Evolutionary conservation across 208 protist genomes (phyloP), one percentile per base, ranked within the genome.

Genomic region (Novymonas esmeraldas): DNA sequence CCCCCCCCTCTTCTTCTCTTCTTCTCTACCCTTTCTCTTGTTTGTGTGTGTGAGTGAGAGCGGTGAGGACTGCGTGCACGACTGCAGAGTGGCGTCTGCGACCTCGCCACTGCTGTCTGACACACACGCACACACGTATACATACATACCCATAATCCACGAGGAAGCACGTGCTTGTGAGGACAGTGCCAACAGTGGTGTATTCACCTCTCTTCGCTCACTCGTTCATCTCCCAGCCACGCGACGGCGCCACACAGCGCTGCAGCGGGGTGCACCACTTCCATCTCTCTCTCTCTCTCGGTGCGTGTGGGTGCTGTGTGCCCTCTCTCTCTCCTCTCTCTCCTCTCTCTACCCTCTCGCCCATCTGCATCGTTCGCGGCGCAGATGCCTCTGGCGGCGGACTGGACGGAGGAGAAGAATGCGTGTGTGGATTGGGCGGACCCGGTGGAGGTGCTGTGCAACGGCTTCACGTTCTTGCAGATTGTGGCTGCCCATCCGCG

Each of bases 381-480:
- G 55, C 38, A 46, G 36, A 73, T 79, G 58, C 72, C 77, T 24
- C 52, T 85, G 24, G 65, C 74, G 10, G 67, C 62, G 16, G 65
- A 81, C 22, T 96, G 90, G 88, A 82, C 67, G 7, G 77, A 82
- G 55, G 90, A 90, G 55, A 92, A 94, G 70, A 90, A 79, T 56
- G 85, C 86, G 22, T 76, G 79, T 68, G 79, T 96, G 52, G 87
- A 96, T 62, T 96, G 91, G 89, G 51, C 61, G 0, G 65, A 79
- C 60, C 60, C 84, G 0, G 64, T 76, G 2, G 91, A 96, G 44
- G 84, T 86, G 3, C 38, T 94, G 9, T 54, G 72, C 46, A 91
- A 94, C 52, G 71, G 73, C 6, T 93, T 89, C 71, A 94, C 88
- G 0, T 90, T 96, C 74, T 65, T 93, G 7, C 84, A 92, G 57